phyloP scores from a whole-genome alignment of 2,329 filamentous ascomycete species.

The Alternaria sp. region DNA sequence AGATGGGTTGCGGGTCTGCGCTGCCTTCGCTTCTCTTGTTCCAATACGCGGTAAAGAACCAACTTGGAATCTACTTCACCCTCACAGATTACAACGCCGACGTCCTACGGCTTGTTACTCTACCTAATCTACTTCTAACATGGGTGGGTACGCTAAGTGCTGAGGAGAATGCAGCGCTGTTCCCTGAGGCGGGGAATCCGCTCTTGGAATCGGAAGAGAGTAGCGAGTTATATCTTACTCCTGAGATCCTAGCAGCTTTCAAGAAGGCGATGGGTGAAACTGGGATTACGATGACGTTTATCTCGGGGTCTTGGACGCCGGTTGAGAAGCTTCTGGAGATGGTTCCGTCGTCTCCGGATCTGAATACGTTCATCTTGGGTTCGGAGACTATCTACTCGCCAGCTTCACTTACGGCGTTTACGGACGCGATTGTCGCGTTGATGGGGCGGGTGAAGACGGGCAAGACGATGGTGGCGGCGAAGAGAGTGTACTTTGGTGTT shows the following conservation, averaged over 20 bases:
- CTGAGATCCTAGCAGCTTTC: constrained; percentile 66
- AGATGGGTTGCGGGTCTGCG: constrained; percentile 80
- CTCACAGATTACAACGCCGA: constrained; percentile 82
- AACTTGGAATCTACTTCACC: constrained; percentile 64
- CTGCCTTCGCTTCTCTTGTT: constrained; percentile 76
- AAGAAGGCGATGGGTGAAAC: constrained; percentile 57
- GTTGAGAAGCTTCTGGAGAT: constrained; percentile 63
- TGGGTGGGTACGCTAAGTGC: constrained; percentile 56
- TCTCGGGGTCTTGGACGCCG: constrained; percentile 77
- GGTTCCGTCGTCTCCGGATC: constrained; percentile 51
- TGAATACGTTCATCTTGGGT: constrained; percentile 64
- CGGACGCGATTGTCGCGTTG: constrained; percentile 68
- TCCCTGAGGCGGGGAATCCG: constrained; percentile 28
- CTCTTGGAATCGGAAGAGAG: constrained; percentile 4
- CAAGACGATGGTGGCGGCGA: constrained; percentile 74
- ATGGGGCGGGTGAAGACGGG: constrained; percentile 61
- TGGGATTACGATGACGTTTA: constrained; percentile 66
- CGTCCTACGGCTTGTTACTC: constrained; percentile 77
- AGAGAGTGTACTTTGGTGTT: constrained; percentile 83
- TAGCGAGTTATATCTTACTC: constrained; percentile 70
- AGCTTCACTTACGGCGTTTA: constrained; percentile 71
- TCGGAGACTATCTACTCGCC: constrained; percentile 87
- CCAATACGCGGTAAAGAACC: constrained; percentile 62
- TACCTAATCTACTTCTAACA: constrained; percentile 77
- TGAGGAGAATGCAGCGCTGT: constrained; percentile 19